Evolutionary conservation across 805 yeast species (phyloP).

Genomic region (Starmerella asiatica): DNA sequence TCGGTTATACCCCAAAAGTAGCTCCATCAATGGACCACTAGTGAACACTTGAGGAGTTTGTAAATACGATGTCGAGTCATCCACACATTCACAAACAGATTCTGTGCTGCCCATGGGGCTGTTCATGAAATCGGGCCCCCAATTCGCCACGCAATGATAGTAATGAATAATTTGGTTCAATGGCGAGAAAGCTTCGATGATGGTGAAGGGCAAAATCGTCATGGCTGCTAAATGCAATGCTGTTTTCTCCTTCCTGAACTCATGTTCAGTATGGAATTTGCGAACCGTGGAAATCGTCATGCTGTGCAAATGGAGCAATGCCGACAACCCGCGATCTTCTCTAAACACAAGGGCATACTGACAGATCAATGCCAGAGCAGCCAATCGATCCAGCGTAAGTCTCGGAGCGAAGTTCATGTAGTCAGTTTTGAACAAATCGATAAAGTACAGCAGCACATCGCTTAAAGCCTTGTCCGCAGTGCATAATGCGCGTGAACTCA

Average conservation of each 20-base stretch:
- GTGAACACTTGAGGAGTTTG: constrained; percentile 1
- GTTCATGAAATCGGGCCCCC: background rate
- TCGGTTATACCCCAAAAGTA: constrained; percentile 2
- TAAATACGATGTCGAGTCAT: background rate
- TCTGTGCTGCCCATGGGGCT: background rate
- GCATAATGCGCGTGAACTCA: constrained; percentile 17
- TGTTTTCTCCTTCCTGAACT: constrained; percentile 1
- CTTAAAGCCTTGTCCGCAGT: constrained; percentile 7
- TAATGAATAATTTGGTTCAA: constrained; percentile 5
- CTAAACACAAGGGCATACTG: constrained; percentile 14
- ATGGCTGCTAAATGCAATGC: constrained; percentile 6
- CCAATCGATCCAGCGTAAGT: constrained; percentile 10
- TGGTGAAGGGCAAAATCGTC: constrained; percentile 14
- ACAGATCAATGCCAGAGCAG: constrained; percentile 16
- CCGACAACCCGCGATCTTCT: constrained; percentile 12
- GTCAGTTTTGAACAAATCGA: constrained; percentile 3
- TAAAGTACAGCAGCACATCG: constrained; percentile 11
- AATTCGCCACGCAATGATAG: constrained; percentile 2
- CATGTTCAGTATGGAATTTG: constrained; percentile 1
- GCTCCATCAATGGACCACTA: constrained; percentile 9
- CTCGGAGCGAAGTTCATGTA: background rate
- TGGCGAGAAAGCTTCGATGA: constrained; percentile 5
- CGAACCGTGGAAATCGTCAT: constrained; percentile 6
- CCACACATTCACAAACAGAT: background rate
- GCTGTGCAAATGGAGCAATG: constrained; percentile 17